Evolutionary conservation across 352 stramenopile species (phyloP), one percentile per base, ranked within the genome.

Genomic region (Phytopythium mirpurense): DNA sequence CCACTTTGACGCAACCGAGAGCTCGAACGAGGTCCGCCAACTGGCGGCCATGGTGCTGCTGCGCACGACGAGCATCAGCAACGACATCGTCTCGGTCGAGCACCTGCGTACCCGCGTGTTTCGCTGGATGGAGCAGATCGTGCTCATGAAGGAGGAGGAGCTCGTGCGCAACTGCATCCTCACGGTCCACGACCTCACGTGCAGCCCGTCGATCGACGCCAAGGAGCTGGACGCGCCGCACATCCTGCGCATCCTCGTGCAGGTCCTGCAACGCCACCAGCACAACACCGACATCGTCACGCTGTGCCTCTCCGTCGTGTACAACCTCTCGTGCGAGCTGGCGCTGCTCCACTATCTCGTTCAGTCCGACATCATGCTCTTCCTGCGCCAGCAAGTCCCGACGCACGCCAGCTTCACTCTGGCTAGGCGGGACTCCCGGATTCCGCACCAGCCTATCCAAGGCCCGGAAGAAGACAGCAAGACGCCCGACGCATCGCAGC

Each of bases 91-190:
- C 54, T 86, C 74, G 15, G 59, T 78, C 0, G 81, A 90, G n/a
- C 72, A 70, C 49, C 49, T 86, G 5, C 84, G 81, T 41, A 57
- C 71, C 35, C 74, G 72, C 15, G 77, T 86, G 42, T 78, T 90
- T 11, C 63, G 84, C 5, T 90, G 79, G 79, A 88, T 88, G 79
- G 76, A 90, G 52, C 74, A 90, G 59, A 90, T 90, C 54, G 86
- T 88, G 41, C 59, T 68, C 40, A 90, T 90, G 74, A 78, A 86
- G 32, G 72, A 90, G 26, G 63, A 74, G 23, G 63, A 70, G 6
- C 74, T 90, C n/a, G 78, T 92, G 21, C 75, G 76, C 34, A 92
- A 88, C 54, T 89, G 78, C 46, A 75, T 92, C 62, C 65, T 92
- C 35, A 86, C 81, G 8, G 78, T 90, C 24, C 74, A 88, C 42